These are phyloP conservation scores for Chlamydomonas applanata DNA, from an alignment of 139 green algal species.

Conservation along the genomic window DNA sequence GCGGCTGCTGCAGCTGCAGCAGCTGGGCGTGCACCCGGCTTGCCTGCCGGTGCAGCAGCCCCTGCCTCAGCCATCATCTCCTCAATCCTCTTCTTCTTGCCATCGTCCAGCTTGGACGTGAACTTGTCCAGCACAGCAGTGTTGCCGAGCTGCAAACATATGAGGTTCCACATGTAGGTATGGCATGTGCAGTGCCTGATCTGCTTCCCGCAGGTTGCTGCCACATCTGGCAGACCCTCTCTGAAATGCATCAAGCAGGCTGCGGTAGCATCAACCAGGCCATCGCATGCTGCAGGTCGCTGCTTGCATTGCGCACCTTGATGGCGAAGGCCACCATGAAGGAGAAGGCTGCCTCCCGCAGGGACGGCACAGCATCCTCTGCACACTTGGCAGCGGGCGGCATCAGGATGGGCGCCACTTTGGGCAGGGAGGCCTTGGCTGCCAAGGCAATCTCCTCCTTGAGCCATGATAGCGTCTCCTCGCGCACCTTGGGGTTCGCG, in stretches of 20 bases:
- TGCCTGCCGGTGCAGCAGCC: too few species aligned
- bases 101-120: slow-evolving; percentile 68
- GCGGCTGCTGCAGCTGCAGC: too few species aligned
- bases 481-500: slow-evolving; percentile 80
- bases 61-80: slow-evolving; percentile 59
- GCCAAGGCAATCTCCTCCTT: slow-evolving; percentile 7
- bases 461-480: slow-evolving; percentile 69
- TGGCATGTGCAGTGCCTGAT: neutral
- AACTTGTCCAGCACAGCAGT: slow-evolving; percentile 56
- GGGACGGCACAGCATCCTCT: slow-evolving; percentile 61
- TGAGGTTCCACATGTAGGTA: too few species aligned
- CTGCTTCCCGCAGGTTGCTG: too few species aligned
- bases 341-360: slow-evolving; percentile 69
- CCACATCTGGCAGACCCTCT: too few species aligned
- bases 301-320: slow-evolving; percentile 45
- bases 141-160: slow-evolving; percentile 41
- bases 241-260: too few species aligned
- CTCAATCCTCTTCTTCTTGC: slow-evolving; percentile 74
- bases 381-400: slow-evolving; percentile 63
- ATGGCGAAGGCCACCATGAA: slow-evolving; percentile 72
- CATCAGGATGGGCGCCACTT: slow-evolving; percentile 56
- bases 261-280: too few species aligned
- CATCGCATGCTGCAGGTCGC: too few species aligned
- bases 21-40: too few species aligned
- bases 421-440: slow-evolving; percentile 39